phyloP scores from a whole-genome alignment of 2,329 filamentous ascomycete species.

The Lasiodiplodia gonubiensis region DNA sequence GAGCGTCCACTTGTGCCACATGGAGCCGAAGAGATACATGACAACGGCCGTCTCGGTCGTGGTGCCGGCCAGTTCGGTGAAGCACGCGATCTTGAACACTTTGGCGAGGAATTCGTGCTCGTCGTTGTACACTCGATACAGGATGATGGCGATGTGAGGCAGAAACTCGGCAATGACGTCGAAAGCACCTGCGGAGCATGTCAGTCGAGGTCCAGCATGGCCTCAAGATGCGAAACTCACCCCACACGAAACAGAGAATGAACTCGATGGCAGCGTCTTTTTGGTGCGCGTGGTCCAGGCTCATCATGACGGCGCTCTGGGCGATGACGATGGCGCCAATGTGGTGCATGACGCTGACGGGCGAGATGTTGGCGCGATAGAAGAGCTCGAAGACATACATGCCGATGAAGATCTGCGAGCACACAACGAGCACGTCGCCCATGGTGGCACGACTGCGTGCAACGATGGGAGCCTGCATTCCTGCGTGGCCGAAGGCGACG shows the following conservation, averaged over 20 bases:
- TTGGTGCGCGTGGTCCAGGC: conserved; percentile 33
- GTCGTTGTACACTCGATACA: conserved; percentile 50
- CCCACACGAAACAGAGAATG: conserved; percentile 48
- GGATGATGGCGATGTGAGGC: conserved; percentile 53
- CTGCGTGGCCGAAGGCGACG: conserved; percentile 43
- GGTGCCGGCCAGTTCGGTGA: conserved; percentile 49
- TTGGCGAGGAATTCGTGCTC: conserved; percentile 48
- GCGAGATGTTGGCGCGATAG: conserved; percentile 50
- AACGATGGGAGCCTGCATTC: conserved; percentile 42
- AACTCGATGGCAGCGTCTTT: conserved; percentile 45
- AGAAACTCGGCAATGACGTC: conserved; percentile 55
- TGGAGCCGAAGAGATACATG: conserved; percentile 52
- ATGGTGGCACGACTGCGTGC: conserved; percentile 42
- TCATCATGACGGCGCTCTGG: conserved; percentile 51
- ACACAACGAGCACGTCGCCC: conserved; percentile 50
- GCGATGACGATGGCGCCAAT: conserved; percentile 50
- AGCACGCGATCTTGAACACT: conserved; percentile 46
- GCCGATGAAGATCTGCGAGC: conserved; percentile 50
- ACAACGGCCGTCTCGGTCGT: conserved; percentile 50
- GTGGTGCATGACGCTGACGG: conserved; percentile 51
- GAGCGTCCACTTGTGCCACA: conserved; percentile 52
- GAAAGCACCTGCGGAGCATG: conserved; percentile 47
- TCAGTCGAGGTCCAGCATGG: background rate
- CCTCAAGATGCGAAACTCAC: conserved; percentile 39
- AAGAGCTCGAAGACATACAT: conserved; percentile 57